Evolutionary conservation across 1,284 basidiomycete genomes (phyloP), one percentile per base, ranked within the genome.

Genomic region (Ceratorhiza oryzae-sativae): DNA sequence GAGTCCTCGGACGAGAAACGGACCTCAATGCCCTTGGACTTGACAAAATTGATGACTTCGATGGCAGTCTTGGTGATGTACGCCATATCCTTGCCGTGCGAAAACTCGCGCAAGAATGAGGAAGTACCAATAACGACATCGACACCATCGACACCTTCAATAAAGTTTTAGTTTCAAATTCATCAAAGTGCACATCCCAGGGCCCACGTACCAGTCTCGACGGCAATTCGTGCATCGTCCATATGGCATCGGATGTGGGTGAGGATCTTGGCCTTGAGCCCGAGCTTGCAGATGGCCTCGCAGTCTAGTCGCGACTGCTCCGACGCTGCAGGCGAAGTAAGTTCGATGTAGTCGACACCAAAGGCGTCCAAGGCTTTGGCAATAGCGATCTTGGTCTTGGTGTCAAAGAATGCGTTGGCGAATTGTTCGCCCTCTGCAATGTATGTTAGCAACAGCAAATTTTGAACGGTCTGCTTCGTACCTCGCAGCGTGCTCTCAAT

Each of bases 161-260:
- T 62, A 32, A 63, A 67, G 51, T 56, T 56, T 61, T 36, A 46
- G 61, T 39, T 63, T 41, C 32, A 53, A 56, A 49, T 34, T 34
- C 15, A 32, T 51, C 18, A 45, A 45, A 45, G 10, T 23, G 55
- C 8, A 61, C 30, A 32, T 42, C 18, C 67, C 60, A 30, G 34
- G 53, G 55, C 67, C 12, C 71, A 79, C 86, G 74, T 75, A 92
- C 95, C 96, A 76, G 97, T 99, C 86, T 99, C 97, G 72, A 99
- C 96, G 68, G 97, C 97, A 78, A 99, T 95, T 71, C 94, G 88
- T 30, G 97, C 97, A 83, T 99, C 97, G 80, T 99, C 97, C 97
- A 99, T 99, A 83, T 99, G 97, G 82, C 97, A 99, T 75, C 97
- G 90, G 79, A 99, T 99, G 85, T 99, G 97, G 30, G 97, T 99